Evolutionary conservation across 495 filamentous ascomycete genomes (phyloP), one percentile per base, ranked within the genome.

Genomic region (Alectoria sarmentosa): DNA sequence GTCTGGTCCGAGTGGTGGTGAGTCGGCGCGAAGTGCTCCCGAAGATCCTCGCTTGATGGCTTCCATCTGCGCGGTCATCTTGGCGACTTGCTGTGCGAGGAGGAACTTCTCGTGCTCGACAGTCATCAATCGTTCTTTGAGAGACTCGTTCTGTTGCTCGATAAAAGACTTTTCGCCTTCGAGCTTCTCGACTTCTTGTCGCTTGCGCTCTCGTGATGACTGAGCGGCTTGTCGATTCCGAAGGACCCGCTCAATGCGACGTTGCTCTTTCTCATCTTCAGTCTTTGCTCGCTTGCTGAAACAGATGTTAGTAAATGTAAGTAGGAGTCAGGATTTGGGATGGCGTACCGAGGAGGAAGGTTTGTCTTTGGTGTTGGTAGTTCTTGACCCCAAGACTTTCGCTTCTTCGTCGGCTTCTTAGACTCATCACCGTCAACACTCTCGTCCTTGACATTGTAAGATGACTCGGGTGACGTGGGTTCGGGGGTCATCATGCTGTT

Each of bases 301-400:
- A 15, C 8, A 10, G 34, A 65, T 61, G 68, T 63, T 38, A 69
- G 65, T 32, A 23, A 30, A 65, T 71, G 65, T 66, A 59, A n/a
- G 41, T 41, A 19, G 58, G 30, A 15, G 37, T 28, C 5, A 60
- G 30, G 7, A 23, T 26, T 67, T 32, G 60, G 37, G 42, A 55
- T 26, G 21, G 73, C 83, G 73, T 88, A 93, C 90, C 93, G 86
- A 63, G 94, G 94, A 68, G 94, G 94, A 36, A 98, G 84, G 70
- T 95, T 96, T 48, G 94, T 98, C 83, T 94, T 98, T 28, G 94
- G 94, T 70, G 90, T 90, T 32, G 94, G 94, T 55, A 98, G 86
- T 77, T 95, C 89, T 77, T 98, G 94, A 69, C 94, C 94, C 94
- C 94, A 98, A 65, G 93, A 96, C 81, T 98, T 98, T 75, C 94